Conservation (phyloP, 805 yeast genomes). For the Yamadazyma kitorensis region DNA sequence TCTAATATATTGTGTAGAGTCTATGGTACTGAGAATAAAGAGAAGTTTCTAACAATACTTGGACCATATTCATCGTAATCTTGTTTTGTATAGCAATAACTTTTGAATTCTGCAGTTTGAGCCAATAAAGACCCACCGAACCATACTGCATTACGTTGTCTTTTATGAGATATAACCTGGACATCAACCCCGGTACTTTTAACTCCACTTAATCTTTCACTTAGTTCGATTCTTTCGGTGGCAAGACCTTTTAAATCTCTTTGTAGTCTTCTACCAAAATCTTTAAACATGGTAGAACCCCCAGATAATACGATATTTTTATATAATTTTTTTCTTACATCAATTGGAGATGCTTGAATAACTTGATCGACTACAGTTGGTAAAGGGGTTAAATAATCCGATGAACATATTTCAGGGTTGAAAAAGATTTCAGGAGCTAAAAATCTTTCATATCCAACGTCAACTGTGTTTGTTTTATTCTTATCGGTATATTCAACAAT, state of each 20-base stretch:
- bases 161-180: slow-evolving; percentile 93
- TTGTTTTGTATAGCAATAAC: slow-evolving; percentile 94
- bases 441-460: slow-evolving; percentile 96
- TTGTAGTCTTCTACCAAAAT: slow-evolving; percentile 95
- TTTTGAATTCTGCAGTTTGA: slow-evolving; percentile 93
- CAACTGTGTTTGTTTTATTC: slow-evolving; percentile 56
- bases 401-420: slow-evolving; percentile 94
- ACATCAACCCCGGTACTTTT: slow-evolving; percentile 94
- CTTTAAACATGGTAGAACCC: slow-evolving; percentile 98
- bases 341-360: slow-evolving; percentile 93
- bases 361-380: slow-evolving; percentile 96
- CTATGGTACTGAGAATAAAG: slow-evolving; percentile 85
- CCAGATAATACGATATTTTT: slow-evolving; percentile 95
- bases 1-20: not conserved
- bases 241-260: slow-evolving; percentile 88
- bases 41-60: slow-evolving; percentile 93
- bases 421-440: slow-evolving; percentile 99
- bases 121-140: slow-evolving; percentile 97
- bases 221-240: slow-evolving; percentile 78
- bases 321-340: slow-evolving; percentile 94
- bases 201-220: slow-evolving; percentile 72
- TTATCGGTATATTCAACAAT: slow-evolving; percentile 79
- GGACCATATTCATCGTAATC: slow-evolving; percentile 99
- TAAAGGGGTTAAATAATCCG: slow-evolving; percentile 92
- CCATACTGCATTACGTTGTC: slow-evolving; percentile 99